Evolutionary conservation across 106 monocot species (phyloP).

Genomic region (Dactylorhiza incarnata): DNA sequence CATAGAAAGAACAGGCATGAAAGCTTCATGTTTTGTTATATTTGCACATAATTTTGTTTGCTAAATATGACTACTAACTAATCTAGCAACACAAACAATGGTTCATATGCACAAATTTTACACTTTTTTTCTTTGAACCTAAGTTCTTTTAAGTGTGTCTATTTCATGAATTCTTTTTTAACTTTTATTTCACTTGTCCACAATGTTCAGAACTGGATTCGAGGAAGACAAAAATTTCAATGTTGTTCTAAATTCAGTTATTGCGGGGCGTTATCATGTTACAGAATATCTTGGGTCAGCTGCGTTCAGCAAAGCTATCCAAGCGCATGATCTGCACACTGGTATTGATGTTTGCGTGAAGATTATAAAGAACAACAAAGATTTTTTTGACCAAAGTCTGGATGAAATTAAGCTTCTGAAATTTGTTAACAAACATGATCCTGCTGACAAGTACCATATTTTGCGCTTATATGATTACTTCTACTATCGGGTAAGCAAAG

Average conservation of each 20-base stretch:
- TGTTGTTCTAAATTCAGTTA: conserved; percentile 95
- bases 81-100: neutral
- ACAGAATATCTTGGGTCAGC: conserved; percentile 95
- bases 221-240: conserved; percentile 99
- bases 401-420: conserved; percentile 99
- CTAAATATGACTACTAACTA: neutral
- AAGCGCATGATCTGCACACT: conserved; percentile 97
- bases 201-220: conserved; percentile 82
- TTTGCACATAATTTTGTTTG: neutral
- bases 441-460: conserved; percentile 90
- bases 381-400: conserved; percentile 99
- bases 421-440: conserved; percentile 96
- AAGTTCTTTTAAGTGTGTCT: neutral
- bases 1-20: conserved; percentile 90
- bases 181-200: neutral
- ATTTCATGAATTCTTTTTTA: neutral
- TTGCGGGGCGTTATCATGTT: conserved; percentile 98
- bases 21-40: neutral
- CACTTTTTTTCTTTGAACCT: neutral
- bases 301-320: conserved; percentile 99
- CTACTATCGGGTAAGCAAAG: conserved; percentile 77
- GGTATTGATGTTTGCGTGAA: conserved; percentile 99
- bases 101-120: neutral
- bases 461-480: conserved; percentile 97
- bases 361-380: conserved; percentile 99